These are phyloP conservation scores for Asterella californica DNA, from an alignment of 225 moss, liverwort and hornwort genomes.

Conservation along the genomic window DNA sequence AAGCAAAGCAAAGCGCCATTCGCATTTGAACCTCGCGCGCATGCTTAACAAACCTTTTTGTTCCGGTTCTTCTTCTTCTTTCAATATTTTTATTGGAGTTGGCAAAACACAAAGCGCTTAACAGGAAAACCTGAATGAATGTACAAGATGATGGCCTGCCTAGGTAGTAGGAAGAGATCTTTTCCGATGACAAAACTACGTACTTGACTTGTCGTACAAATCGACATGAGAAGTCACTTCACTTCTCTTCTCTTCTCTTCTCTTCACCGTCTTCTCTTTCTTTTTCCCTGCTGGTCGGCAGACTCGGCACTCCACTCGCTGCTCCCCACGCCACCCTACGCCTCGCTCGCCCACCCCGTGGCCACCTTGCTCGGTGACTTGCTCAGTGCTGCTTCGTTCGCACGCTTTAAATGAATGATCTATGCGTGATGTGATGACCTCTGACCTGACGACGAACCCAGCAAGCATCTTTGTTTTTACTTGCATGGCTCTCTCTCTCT, in stretches of 20 bases:
- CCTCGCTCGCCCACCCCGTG: not conserved
- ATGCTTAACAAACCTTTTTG: too few relatives aligned
- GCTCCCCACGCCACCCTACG: slow-evolving; percentile 9
- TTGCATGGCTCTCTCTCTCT: not conserved
- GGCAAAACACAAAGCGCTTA: too few relatives aligned
- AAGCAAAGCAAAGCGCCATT: too few relatives aligned
- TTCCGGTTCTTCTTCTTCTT: too few relatives aligned
- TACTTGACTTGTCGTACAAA: not conserved
- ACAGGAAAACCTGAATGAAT: too few relatives aligned
- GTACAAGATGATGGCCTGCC: not conserved
- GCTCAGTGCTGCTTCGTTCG: not conserved
- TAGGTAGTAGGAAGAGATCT: not conserved
- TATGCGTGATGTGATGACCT: not conserved
- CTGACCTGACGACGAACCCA: not conserved
- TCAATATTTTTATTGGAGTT: too few relatives aligned
- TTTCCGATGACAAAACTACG: not conserved
- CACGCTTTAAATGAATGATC: slow-evolving; percentile 12
- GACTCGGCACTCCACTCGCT: slow-evolving; percentile 14
- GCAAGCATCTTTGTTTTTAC: slow-evolving; percentile 8
- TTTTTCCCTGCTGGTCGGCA: slow-evolving; percentile 13
- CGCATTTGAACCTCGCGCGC: too few relatives aligned
- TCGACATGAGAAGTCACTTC: not conserved
- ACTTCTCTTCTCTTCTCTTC: not conserved
- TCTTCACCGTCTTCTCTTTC: too few relatives aligned
- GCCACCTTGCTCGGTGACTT: not conserved